Base-by-base conservation (phyloP, 1,284 basidiomycete species). In the Crepidotus sp. region DNA sequence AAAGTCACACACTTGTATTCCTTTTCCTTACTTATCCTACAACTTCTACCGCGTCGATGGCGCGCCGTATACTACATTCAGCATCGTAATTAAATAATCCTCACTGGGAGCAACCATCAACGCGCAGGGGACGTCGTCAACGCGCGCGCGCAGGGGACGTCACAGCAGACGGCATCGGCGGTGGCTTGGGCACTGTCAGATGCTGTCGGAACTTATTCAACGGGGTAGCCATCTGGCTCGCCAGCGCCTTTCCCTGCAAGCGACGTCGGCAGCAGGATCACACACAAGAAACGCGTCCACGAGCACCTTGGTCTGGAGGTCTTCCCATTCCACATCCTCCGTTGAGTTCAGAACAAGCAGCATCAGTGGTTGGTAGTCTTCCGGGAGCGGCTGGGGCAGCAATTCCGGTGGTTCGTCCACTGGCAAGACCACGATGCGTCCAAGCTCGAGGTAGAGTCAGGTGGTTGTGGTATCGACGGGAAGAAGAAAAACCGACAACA, bases 301-400 rank as follows among this genome's bases (percentile, higher is more conserved):
- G 6, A 52, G 66, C 50, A 80, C 83, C 70, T 80, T 85, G 52
- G 56, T 50, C 43, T 76, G 69, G 42, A 87, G 64, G 42, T 73
- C 69, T 14, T 76, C 74, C 80, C 80, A 86, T 13, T 76, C 70
- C 4, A 78, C 71, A 35, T 61, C 64, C 29, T 73, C 59, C 15
- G 74, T 72, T 25, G 77, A 69, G 52, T 82, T 84, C 51, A 87
- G 60, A 3, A 77, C 81, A 34, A 87, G 68, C 40, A 87, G 63
- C 71, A 87, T 68, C 41, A 83, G 50, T 6, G 79, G 78, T 37
- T 72, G 70, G 39, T 57, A 59, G 24, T 59, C 60, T 6, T 62
- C 50, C 55, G 33, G 59, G 47, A 46, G 49, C 51, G 31, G 51
- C 32, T 56, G 50, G 10, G 56, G 60, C 14, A 53, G 46, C 24